These are phyloP conservation scores for Terana coerulea DNA, from an alignment of 768 basidiomycete species.

Conservation along the genomic window DNA sequence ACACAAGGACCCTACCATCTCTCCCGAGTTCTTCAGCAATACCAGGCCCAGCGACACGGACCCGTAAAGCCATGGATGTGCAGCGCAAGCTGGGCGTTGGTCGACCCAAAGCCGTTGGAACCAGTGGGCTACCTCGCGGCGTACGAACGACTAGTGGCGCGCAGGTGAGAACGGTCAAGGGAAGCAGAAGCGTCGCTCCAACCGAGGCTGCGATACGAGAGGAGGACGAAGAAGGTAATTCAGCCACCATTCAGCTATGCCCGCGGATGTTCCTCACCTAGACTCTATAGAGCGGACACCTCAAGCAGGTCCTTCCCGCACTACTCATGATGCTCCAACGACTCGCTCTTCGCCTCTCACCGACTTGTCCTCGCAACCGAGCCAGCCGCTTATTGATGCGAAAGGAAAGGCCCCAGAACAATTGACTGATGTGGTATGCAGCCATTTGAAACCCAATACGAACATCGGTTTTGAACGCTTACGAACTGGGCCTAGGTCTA, in stretches of 20 bases:
- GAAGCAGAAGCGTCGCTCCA: slow-evolving; percentile 46
- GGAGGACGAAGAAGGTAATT: slow-evolving; percentile 32
- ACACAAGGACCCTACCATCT: not conserved
- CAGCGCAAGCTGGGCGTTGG: slow-evolving; percentile 72
- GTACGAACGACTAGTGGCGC: slow-evolving; percentile 57
- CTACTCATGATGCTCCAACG: slow-evolving; percentile 15
- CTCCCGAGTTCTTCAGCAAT: slow-evolving; percentile 9
- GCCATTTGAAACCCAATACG: too few relatives aligned
- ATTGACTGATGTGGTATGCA: too few relatives aligned
- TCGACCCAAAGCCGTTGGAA: slow-evolving; percentile 61
- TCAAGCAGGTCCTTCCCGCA: slow-evolving; percentile 25
- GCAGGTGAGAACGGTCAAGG: slow-evolving; percentile 42
- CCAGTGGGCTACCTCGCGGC: slow-evolving; percentile 58
- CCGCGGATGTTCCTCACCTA: not conserved
- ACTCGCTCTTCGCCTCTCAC: not conserved
- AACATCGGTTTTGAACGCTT: not conserved
- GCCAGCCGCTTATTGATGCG: too few relatives aligned
- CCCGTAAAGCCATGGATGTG: slow-evolving; percentile 68
- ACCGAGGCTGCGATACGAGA: slow-evolving; percentile 54
- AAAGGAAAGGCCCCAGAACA: slow-evolving; percentile 2
- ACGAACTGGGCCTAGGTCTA: slow-evolving; percentile 13
- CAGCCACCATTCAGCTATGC: not conserved
- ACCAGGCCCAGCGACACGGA: slow-evolving; percentile 37
- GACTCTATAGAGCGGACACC: slow-evolving; percentile 6
- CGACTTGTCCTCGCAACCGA: not conserved